Evolutionary conservation across 495 filamentous ascomycete genomes (phyloP), one percentile per base, ranked within the genome.

Genomic region (Neurospora sp.): DNA sequence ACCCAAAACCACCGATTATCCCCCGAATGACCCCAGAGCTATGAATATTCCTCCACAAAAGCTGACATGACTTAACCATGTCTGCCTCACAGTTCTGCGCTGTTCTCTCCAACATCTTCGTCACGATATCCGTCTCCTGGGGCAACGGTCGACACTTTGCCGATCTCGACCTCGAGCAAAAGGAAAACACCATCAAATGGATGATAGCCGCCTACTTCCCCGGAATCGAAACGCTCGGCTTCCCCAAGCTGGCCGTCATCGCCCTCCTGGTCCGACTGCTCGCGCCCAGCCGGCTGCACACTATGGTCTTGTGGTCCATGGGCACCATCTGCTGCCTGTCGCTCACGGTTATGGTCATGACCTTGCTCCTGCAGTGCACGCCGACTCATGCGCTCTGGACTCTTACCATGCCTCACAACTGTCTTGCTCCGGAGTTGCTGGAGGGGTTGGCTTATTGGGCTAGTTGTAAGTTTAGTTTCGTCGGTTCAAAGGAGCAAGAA

Each of bases 161-260:
- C 41, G 70, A 74, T 7, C 74, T 84, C 10, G 74, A 4, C 12
- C 71, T 74, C 5, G 44, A 76, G 4, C 76, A 84, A 38, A 69
- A 73, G 39, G 74, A 74, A 7, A 71, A 75, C 37, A 79, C 78
- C 7, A 71, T 81, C 42, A 35, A 81, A 16, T 84, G 80, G 38
- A 80, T 78, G 10, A 77, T 85, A 10, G 68, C 78, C 38, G 80
- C 74, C 70, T 85, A 84, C 70, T 20, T 77, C 0, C 77, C 84
- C 4, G 85, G 81, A 9, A 78, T 86, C 37, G 41, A 84, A 38
- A 82, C 82, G 1, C 84, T 86, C 61, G 73, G 74, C 4, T 40
- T 86, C 1, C 84, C 84, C 14, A 86, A 85, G 72, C 76, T 85
- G 10, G 82, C 84, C 61, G 84, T 84, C 70, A 79, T 84, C 31